A percentile compares a stretch with the other conserved stretches of the same genome.
These are phyloP conservation scores for Olyra latifolia DNA, from an alignment of 176 grass and related monocot genomes.

Conservation along the genomic window DNA sequence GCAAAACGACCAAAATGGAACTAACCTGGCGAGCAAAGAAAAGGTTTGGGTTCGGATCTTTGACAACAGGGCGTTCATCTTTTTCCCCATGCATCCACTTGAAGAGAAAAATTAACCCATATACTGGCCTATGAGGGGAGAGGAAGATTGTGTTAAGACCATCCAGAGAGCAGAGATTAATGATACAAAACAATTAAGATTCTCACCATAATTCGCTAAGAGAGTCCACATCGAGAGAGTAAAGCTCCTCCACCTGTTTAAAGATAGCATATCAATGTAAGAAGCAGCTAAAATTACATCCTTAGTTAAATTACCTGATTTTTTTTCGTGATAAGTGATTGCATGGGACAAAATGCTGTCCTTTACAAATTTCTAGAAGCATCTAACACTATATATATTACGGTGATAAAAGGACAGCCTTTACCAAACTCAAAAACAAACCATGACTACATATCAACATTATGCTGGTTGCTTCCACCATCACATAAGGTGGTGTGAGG, in stretches of 20 bases:
- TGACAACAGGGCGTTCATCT: conserved; percentile 58
- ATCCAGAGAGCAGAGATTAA: neutral
- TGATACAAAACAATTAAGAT: conserved; percentile 6
- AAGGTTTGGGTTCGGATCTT: conserved; percentile 70
- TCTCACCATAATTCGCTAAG: conserved; percentile 71
- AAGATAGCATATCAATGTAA: conserved; percentile 9
- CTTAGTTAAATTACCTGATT: neutral
- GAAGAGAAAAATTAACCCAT: conserved; percentile 95
- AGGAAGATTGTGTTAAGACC: conserved; percentile 1
- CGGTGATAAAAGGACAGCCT: neutral
- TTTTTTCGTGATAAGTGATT: neutral
- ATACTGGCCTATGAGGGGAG: conserved; percentile 70
- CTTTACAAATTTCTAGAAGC: neutral
- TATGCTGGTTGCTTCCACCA: neutral
- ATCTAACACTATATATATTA: neutral
- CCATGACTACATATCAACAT: neutral
- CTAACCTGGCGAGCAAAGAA: conserved; percentile 77
- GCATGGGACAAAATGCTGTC: neutral
- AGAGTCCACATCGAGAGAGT: conserved; percentile 81
- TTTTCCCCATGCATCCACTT: conserved; percentile 86
- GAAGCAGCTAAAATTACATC: neutral
- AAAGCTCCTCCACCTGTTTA: conserved; percentile 91
- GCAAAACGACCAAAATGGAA: neutral
- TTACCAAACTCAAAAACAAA: neutral
- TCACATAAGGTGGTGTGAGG: neutral